Base-by-base conservation (phyloP, 768 basidiomycete species). In the Clathrus columnatus region DNA sequence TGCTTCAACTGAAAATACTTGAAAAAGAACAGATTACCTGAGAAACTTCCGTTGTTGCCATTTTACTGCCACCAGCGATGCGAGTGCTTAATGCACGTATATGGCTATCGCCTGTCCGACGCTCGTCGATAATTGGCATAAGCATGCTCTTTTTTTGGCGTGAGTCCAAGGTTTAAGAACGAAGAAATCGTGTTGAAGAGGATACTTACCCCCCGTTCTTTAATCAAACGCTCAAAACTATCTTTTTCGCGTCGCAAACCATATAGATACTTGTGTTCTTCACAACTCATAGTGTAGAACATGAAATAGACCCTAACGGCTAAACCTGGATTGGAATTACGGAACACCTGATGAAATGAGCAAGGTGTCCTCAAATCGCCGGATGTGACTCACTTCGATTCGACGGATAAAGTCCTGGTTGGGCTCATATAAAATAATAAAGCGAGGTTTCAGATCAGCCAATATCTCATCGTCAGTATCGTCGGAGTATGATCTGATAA, bases 401-500 rank as follows among this genome's bases (percentile, higher is more conserved):
- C 96, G 79, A 24, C 96, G 76, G 32, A 97, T 81, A 62, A 97
- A 99, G 51, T 95, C 88, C 65, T 91, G 85, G 62, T 84, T 88
- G 2, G 95, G 93, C 64, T 99, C 96, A 60, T 87, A 92, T 87
- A 98, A 91, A 47, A 98, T 82, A 51, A 99, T 85, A 65, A 93
- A 98, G 59, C 85, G 82, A 1, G 96, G 96, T 57, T 85, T 76
- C 7, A 98, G 74, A 66, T 99, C 95, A 42, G 82, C 78, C 28
- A 99, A 73, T 49, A 97, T 71, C 41, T 83, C 78, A 66, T 99
- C 96, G 61, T 99, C 96, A 2, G 87, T 81, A 64, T 98, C 96
- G 46, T 93, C 93, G 0, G 87, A 84, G 64, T 92, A 99, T 1
- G 89, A 79, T 2, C 94, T 80, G 27, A 99, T 79, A 42, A 98